These are phyloP conservation scores for Trichoderma brevicompactum DNA, from an alignment of 2,329 filamentous ascomycete species.

Conservation along the genomic window DNA sequence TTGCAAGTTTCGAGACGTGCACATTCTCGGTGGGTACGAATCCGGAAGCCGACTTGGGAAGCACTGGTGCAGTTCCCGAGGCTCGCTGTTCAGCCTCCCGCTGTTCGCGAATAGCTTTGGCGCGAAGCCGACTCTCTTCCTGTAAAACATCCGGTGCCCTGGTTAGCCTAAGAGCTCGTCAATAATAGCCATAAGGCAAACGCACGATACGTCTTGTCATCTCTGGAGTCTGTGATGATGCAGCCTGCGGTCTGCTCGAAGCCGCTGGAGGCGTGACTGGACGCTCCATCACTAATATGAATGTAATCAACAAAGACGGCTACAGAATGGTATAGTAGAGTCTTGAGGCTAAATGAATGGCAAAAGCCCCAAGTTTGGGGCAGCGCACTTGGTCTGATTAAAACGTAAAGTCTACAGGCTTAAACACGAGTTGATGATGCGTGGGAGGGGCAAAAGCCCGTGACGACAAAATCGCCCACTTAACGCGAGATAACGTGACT, in stretches of 20 bases:
- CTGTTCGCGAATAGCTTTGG: constrained; percentile 82
- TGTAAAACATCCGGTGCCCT: constrained; percentile 41
- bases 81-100: constrained; percentile 65
- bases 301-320: not conserved
- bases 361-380: not conserved
- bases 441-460: constrained; percentile 37
- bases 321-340: too few species aligned
- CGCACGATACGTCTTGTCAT: constrained; percentile 60
- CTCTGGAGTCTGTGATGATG: constrained; percentile 59
- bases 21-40: constrained; percentile 73
- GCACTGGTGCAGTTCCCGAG: constrained; percentile 47
- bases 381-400: not conserved
- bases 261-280: constrained; percentile 51
- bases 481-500: constrained; percentile 42
- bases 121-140: constrained; percentile 86
- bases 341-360: not conserved
- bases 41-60: constrained; percentile 62
- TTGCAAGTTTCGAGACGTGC: constrained; percentile 51
- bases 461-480: constrained; percentile 34
- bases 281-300: constrained; percentile 49
- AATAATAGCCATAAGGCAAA: not conserved
- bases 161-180: constrained; percentile 13
- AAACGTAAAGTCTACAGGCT: not conserved
- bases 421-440: not conserved
- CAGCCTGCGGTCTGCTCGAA: constrained; percentile 39